Evolutionary conservation across 306 rosid species (phyloP).

Genomic region (Vigna radiata): DNA sequence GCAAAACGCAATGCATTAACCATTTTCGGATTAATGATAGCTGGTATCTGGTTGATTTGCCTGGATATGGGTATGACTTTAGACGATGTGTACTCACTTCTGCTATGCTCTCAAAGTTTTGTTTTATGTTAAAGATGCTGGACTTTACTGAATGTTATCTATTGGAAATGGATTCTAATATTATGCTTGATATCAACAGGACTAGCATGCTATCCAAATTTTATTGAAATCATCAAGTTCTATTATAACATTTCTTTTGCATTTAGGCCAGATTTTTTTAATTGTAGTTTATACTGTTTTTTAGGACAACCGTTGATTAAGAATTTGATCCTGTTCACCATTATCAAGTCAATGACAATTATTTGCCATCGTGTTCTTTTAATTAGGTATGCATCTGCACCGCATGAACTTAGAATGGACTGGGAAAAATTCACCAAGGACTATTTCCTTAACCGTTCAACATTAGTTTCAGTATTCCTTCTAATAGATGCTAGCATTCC

Average conservation of each 20-base stretch:
- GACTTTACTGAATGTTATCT: background rate
- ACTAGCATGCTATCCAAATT: constrained; percentile 11
- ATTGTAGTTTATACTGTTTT: background rate
- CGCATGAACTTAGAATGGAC: constrained; percentile 82
- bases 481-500: constrained; percentile 99
- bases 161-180: background rate
- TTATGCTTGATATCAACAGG: constrained; percentile 12
- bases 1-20: constrained; percentile 97
- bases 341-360: constrained; percentile 19
- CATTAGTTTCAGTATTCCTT: constrained; percentile 91
- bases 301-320: background rate
- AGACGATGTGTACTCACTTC: constrained; percentile 20
- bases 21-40: constrained; percentile 91
- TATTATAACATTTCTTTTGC: background rate
- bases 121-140: background rate
- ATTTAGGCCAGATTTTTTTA: background rate
- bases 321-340: constrained; percentile 26
- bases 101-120: background rate
- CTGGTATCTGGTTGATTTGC: constrained; percentile 98
- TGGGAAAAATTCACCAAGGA: constrained; percentile 93
- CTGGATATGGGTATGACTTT: constrained; percentile 90
- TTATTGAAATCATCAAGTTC: background rate
- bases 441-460: constrained; percentile 84
- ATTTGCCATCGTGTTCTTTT: constrained; percentile 28
- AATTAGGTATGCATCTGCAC: constrained; percentile 93